Conservation (phyloP, 2,329 filamentous ascomycete species). For the Calonectria hongkongensis region DNA sequence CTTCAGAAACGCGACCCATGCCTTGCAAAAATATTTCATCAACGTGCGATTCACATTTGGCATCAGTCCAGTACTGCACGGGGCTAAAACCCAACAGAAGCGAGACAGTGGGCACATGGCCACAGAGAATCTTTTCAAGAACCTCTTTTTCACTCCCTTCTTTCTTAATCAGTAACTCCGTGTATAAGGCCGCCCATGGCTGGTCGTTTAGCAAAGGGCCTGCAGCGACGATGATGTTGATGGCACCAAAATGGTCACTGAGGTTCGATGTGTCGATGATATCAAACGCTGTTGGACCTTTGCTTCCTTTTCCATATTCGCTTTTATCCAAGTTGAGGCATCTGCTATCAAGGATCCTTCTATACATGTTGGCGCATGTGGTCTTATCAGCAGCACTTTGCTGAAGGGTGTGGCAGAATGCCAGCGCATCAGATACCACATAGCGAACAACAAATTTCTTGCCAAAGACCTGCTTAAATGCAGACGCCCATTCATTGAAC, state of each 20-base stretch:
- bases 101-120: conserved; percentile 67
- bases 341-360: conserved; percentile 62
- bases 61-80: conserved; percentile 71
- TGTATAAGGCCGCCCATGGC: conserved; percentile 69
- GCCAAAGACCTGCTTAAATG: conserved; percentile 60
- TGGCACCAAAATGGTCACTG: conserved; percentile 61
- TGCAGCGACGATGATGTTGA: conserved; percentile 64
- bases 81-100: conserved; percentile 70
- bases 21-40: conserved; percentile 61
- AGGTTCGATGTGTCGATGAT: conserved; percentile 73
- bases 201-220: conserved; percentile 66
- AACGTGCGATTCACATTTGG: conserved; percentile 62
- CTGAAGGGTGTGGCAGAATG: conserved; percentile 72
- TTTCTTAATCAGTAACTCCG: conserved; percentile 65
- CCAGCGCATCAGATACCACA: conserved; percentile 68
- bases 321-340: conserved; percentile 64
- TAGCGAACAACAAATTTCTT: conserved; percentile 66
- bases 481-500: conserved; percentile 67
- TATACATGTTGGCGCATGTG: conserved; percentile 64
- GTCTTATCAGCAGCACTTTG: conserved; percentile 55
- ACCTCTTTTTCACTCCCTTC: conserved; percentile 50
- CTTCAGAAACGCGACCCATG: conserved; percentile 35
- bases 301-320: conserved; percentile 61
- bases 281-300: conserved; percentile 68
- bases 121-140: conserved; percentile 66